These are phyloP conservation scores for Monilinia polystroma DNA, from an alignment of 2,329 filamentous ascomycete genomes.

Conservation along the genomic window DNA sequence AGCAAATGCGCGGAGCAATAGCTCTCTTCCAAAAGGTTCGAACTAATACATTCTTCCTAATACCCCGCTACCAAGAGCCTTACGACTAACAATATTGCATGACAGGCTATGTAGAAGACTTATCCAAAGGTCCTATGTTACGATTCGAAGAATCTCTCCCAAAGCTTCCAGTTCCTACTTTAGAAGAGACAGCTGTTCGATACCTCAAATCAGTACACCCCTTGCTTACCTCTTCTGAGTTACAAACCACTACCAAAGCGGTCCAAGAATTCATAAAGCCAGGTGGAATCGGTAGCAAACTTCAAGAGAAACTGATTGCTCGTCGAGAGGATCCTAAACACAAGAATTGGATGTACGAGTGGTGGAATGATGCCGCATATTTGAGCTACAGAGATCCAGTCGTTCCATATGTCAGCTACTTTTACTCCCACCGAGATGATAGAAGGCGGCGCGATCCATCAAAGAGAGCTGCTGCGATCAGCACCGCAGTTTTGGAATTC, in stretches of 20 bases:
- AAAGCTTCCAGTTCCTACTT: constrained; percentile 72
- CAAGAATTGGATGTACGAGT: constrained; percentile 95
- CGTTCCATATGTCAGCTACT: constrained; percentile 97
- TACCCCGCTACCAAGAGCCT: constrained; percentile 10
- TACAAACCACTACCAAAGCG: constrained; percentile 72
- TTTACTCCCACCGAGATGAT: constrained; percentile 97
- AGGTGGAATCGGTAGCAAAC: constrained; percentile 75
- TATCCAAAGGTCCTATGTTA: constrained; percentile 75
- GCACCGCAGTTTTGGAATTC: constrained; percentile 84
- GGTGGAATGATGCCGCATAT: constrained; percentile 97
- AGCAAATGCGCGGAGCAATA: constrained; percentile 54
- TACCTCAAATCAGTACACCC: constrained; percentile 81
- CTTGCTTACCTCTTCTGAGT: constrained; percentile 66
- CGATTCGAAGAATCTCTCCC: constrained; percentile 86
- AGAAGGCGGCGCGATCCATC: constrained; percentile 80
- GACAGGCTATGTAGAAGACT: constrained; percentile 75
- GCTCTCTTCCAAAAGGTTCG: constrained; percentile 55
- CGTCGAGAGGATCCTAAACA: constrained; percentile 74
- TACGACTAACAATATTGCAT: constrained; percentile 23
- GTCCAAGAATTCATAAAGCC: constrained; percentile 86
- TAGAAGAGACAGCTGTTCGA: constrained; percentile 76
- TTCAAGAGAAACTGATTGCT: constrained; percentile 85
- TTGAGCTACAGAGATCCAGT: constrained; percentile 92
- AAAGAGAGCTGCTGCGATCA: constrained; percentile 89
- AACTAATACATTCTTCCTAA: constrained; percentile 27